phyloP scores from a whole-genome alignment of 2,329 filamentous ascomycete genomes.

The Sporothrix globosa region DNA sequence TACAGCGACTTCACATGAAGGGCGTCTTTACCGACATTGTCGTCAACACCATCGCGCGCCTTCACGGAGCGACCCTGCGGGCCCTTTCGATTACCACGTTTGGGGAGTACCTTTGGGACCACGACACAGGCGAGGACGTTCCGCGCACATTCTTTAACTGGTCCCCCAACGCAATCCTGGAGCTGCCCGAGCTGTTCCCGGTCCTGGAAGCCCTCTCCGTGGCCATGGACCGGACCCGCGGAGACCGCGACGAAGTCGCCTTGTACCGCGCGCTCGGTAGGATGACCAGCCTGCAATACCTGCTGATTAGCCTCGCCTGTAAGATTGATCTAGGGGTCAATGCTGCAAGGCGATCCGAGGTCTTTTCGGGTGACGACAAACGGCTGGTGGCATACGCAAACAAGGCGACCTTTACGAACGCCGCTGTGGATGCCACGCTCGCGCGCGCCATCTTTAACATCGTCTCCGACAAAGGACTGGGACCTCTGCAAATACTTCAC shows the following conservation, averaged over 20 bases:
- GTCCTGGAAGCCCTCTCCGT: neutral
- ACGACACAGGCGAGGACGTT: neutral
- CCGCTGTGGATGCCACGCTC: neutral
- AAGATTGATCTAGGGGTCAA: neutral
- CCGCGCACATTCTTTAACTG: neutral
- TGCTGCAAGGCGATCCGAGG: neutral
- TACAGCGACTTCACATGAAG: neutral
- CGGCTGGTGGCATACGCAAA: neutral
- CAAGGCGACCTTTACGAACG: neutral
- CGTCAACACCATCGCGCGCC: neutral
- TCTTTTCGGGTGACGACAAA: neutral
- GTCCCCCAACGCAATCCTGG: neutral
- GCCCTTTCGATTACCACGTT: neutral
- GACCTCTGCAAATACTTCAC: neutral
- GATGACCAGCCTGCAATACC: neutral
- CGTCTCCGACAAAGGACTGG: neutral
- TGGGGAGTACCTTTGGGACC: neutral
- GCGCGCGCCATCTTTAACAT: neutral
- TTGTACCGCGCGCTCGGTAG: constrained; percentile 1
- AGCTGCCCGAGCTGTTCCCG: neutral
- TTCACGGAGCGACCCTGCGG: neutral
- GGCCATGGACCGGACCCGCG: neutral
- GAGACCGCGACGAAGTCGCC: constrained; percentile 2
- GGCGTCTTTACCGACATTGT: neutral
- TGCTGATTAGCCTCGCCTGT: neutral